Conservation (phyloP, 2,329 filamentous ascomycete species). For the Pseudogymnoascus sp. region DNA sequence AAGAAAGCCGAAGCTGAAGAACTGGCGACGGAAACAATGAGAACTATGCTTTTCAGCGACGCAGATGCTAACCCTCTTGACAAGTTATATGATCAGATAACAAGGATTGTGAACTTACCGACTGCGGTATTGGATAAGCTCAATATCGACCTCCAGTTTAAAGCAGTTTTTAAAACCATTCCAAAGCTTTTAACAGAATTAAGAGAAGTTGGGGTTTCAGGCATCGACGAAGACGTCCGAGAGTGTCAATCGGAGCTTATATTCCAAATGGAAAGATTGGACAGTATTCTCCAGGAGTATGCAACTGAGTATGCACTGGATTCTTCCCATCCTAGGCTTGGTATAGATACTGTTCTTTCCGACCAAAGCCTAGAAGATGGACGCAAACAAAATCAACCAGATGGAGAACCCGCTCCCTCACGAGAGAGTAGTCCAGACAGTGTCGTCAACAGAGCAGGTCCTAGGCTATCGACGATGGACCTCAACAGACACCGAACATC, state of each 20-base stretch:
- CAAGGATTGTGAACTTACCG: background rate
- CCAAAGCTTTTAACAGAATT: background rate
- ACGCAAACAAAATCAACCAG: background rate
- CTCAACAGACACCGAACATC: background rate
- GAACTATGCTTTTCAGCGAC: too few relatives aligned
- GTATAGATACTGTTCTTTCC: background rate
- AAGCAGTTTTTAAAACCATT: slow-evolving; percentile 1
- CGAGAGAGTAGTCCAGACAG: background rate
- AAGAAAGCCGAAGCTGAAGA: background rate
- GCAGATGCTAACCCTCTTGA: background rate
- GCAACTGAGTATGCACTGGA: background rate
- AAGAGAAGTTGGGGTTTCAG: background rate
- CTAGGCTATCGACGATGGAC: background rate
- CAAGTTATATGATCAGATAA: background rate
- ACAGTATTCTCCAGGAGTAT: background rate
- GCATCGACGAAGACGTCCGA: background rate
- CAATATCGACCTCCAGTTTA: background rate
- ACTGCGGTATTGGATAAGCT: background rate
- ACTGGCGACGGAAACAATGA: too few relatives aligned
- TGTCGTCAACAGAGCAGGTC: background rate
- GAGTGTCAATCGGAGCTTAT: background rate
- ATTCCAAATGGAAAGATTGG: slow-evolving; percentile 1
- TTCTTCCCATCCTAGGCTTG: background rate
- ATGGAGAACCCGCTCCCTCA: background rate
- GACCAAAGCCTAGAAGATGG: background rate